Evolutionary conservation across 2,329 filamentous ascomycete species (phyloP), one percentile per base, ranked within the genome.

Genomic region (Apiospora phragmitis): DNA sequence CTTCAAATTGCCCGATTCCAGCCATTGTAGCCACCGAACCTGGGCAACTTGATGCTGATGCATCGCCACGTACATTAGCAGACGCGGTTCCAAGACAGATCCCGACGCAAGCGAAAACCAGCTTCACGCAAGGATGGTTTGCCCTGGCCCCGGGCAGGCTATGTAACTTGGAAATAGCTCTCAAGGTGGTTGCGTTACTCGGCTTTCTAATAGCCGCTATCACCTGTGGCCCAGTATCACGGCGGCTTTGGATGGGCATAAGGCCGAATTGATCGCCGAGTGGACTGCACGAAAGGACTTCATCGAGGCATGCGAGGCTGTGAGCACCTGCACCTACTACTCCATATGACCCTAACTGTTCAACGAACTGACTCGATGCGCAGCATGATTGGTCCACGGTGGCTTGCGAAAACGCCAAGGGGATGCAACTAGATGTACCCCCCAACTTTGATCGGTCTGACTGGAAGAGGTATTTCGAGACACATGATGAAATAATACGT

Each of bases 31-130:
- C n/a, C 45, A 24, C 9, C n/a, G n/a, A 26, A 8, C 45, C 45
- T 4, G n/a, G 8, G n/a, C 45, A 12, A 7, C n/a, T n/a, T 11
- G 12, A 11, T 24, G 11, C 9, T 49, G n/a, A 4, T 21, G 43
- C 16, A 2, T 12, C 6, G n/a, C n/a, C 7, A 24, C 8, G n/a
- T 4, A 1, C n/a, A 11, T 24, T 14, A 3, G 3, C 8, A 2
- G 45, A 24, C 8, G 11, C 3, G 8, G 3, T 1, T 11, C 4
- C 9, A 14, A 49, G 45, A 4, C n/a, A 12, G n/a, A 26, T 2
- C 21, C 2, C 7, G 9, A 9, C 9, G 1, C 3, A 3, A 1
- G 3, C 0, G n/a, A 26, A 29, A 16, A 29, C 24, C 12, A 32
- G 24, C 2, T 26, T 18, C 1, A 16, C 4, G 4, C 26, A 18